These are phyloP conservation scores for Paramecium octaurelia DNA, from an alignment of 73 alveolate species.

Conservation along the genomic window DNA sequence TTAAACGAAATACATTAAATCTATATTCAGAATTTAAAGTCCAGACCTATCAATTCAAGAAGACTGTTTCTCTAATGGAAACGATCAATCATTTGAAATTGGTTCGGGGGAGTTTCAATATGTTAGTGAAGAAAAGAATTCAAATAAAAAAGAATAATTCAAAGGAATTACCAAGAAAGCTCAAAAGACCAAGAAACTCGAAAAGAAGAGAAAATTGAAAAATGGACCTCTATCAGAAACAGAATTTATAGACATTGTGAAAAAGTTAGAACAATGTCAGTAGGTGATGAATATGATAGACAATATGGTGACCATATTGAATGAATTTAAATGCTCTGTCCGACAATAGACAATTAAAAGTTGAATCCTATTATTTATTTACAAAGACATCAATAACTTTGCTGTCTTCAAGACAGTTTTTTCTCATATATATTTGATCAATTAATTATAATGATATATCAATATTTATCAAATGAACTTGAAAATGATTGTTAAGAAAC, in stretches of 20 bases:
- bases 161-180: background rate
- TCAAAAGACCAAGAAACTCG: background rate
- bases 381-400: background rate
- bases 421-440: background rate
- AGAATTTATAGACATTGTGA: background rate
- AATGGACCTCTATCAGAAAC: background rate
- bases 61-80: background rate
- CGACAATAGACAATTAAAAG: background rate
- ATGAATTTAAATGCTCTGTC: background rate
- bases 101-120: background rate
- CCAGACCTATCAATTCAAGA: background rate
- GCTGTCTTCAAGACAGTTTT: background rate
- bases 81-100: background rate
- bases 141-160: background rate
- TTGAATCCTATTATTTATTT: background rate
- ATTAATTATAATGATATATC: background rate
- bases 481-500: background rate
- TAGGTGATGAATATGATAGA: background rate
- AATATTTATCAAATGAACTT: background rate
- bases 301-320: background rate
- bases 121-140: background rate
- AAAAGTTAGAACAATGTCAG: background rate
- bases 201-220: background rate
- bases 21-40: background rate
- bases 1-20: background rate